phyloP scores from a whole-genome alignment of 495 filamentous ascomycete species.

The Aspergillus carlsbadensis region DNA sequence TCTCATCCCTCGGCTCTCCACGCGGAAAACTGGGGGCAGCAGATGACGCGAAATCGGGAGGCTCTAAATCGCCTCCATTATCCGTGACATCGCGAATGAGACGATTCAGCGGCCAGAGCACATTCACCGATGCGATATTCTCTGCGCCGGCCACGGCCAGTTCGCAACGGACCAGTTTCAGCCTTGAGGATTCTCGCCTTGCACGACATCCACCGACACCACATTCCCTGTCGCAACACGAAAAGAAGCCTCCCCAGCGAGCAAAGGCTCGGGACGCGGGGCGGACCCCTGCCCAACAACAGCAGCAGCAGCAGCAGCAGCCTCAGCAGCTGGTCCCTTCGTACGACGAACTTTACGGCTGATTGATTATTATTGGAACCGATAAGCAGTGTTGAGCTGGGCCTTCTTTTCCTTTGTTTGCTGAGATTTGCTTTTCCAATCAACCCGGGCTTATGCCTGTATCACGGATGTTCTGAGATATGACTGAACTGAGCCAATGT shows the following conservation, averaged over 20 bases:
- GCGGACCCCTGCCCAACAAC: conserved; percentile 23
- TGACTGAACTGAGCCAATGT: not conserved
- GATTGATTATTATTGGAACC: conserved; percentile 7
- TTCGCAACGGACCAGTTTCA: conserved; percentile 41
- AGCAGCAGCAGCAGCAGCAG: too few species aligned
- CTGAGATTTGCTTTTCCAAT: not conserved
- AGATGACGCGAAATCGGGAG: conserved; percentile 21
- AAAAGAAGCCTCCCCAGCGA: conserved; percentile 26
- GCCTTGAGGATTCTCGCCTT: conserved; percentile 31
- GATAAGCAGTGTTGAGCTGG: not conserved
- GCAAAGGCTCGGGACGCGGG: conserved; percentile 20
- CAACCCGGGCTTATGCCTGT: not conserved
- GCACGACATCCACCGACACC: conserved; percentile 14
- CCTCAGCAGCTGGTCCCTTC: conserved; percentile 46
- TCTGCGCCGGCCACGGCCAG: conserved; percentile 32
- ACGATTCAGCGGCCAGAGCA: conserved; percentile 38
- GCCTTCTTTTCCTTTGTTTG: conserved; percentile 9
- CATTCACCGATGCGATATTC: conserved; percentile 24
- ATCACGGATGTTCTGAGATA: not conserved
- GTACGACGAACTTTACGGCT: conserved; percentile 48
- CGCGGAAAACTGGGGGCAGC: conserved; percentile 20
- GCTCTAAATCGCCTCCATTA: conserved; percentile 40
- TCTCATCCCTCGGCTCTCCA: conserved; percentile 2
- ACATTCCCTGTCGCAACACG: conserved; percentile 18
- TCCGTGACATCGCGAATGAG: conserved; percentile 48